These are phyloP conservation scores for Fusarium newnesense DNA, from an alignment of 2,329 filamentous ascomycete species.

Conservation along the genomic window DNA sequence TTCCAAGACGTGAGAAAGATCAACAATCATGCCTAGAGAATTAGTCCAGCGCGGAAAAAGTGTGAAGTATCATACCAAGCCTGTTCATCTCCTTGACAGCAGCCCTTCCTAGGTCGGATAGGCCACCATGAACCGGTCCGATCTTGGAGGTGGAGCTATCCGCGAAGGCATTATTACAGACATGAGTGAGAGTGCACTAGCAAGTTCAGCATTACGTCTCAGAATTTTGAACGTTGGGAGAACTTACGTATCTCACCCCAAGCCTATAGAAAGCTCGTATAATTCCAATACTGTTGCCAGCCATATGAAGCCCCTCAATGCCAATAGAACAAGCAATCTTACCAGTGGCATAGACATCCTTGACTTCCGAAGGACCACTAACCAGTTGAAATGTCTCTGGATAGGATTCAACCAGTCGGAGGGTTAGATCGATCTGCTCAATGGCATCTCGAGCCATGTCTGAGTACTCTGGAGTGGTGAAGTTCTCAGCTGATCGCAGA, in stretches of 20 bases:
- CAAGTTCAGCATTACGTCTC: rapidly evolving
- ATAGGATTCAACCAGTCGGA: neutral
- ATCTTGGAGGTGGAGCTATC: slow-evolving; percentile 10
- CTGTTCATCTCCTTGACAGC: slow-evolving; percentile 13
- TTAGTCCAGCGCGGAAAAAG: rapidly evolving
- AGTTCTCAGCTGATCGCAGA: neutral
- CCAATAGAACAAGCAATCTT: slow-evolving; percentile 3
- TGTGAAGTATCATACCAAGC: neutral
- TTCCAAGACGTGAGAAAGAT: neutral
- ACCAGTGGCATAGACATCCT: neutral
- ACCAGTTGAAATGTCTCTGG: neutral
- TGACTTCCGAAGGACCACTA: neutral
- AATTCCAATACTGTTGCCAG: neutral
- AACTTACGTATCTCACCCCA: slow-evolving; percentile 3
- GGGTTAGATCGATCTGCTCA: slow-evolving; percentile 4
- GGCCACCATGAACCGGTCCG: neutral
- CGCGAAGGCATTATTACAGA: slow-evolving; percentile 1
- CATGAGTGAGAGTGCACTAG: neutral
- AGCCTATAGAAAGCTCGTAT: neutral
- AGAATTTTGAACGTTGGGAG: rapidly evolving
- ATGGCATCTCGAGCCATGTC: slow-evolving; percentile 2
- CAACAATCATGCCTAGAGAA: neutral
- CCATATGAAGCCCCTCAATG: neutral
- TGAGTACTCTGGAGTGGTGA: neutral
- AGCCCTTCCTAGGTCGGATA: neutral